A percentile compares a stretch with the other conserved stretches of the same genome.
phyloP scores from a whole-genome alignment of 805 yeast species.

The Saturnispora quitensis region DNA sequence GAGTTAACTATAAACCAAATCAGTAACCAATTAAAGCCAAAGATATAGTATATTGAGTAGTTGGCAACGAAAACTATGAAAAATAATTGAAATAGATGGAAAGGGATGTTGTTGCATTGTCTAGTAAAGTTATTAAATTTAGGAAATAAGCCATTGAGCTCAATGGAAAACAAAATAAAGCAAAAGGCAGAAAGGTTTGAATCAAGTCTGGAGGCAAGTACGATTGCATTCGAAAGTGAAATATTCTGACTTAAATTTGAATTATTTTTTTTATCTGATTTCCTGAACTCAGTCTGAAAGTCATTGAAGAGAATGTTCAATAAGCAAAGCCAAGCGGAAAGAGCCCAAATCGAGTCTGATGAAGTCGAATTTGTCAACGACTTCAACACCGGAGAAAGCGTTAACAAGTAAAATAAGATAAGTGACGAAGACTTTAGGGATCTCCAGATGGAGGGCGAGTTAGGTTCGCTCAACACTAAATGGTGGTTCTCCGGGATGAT shows the following conservation, averaged over 20 bases:
- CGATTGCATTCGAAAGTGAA: conserved; percentile 77
- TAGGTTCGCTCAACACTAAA: conserved; percentile 2
- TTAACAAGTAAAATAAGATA: conserved; percentile 59
- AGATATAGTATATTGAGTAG: conserved; percentile 27
- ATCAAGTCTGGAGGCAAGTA: conserved; percentile 77
- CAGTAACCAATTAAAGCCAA: conserved; percentile 33
- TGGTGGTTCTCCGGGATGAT: not conserved
- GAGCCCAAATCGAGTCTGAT: conserved; percentile 91
- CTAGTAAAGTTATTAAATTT: conserved; percentile 55
- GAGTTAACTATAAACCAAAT: conserved; percentile 45
- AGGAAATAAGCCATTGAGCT: conserved; percentile 66
- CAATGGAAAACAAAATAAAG: conserved; percentile 66
- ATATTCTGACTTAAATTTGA: conserved; percentile 73
- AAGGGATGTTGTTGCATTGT: conserved; percentile 24
- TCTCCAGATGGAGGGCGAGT: conserved; percentile 22
- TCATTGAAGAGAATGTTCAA: conserved; percentile 61
- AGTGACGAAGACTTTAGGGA: conserved; percentile 57
- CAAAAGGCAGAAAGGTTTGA: conserved; percentile 74
- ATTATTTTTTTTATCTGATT: conserved; percentile 6
- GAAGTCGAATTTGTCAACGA: conserved; percentile 84
- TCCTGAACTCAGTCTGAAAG: conserved; percentile 43
- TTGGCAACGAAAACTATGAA: conserved; percentile 26
- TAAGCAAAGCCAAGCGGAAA: conserved; percentile 70
- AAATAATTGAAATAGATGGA: conserved; percentile 27
- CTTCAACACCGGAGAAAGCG: conserved; percentile 82